Percentiles rank a stretch among this genome's conserved stretches.
phyloP scores from a whole-genome alignment of 2,329 filamentous ascomycete genomes.

The Botrytis tulipae region DNA sequence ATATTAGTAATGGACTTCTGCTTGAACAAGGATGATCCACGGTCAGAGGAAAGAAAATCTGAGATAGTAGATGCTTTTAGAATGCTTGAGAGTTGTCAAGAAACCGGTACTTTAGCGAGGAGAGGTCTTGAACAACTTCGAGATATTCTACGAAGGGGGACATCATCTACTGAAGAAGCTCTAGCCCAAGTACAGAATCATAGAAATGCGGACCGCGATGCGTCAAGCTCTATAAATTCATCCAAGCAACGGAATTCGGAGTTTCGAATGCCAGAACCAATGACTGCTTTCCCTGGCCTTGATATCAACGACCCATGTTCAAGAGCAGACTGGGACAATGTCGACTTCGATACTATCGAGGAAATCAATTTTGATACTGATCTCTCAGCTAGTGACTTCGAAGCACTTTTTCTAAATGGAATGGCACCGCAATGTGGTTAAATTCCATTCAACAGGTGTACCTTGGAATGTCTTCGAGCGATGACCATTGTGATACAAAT shows the following conservation, averaged over 20 bases:
- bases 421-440: not conserved
- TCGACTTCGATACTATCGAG: slow-evolving; percentile 14
- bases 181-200: not conserved
- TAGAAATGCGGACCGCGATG: not conserved
- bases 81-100: slow-evolving; percentile 36
- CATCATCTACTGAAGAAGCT: not conserved
- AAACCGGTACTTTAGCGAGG: slow-evolving; percentile 28
- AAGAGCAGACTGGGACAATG: slow-evolving; percentile 15
- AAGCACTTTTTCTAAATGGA: slow-evolving; percentile 1
- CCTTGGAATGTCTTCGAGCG: not conserved
- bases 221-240: not conserved
- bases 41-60: slow-evolving; percentile 34
- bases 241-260: not conserved
- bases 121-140: slow-evolving; percentile 27
- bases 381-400: slow-evolving; percentile 11
- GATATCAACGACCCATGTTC: slow-evolving; percentile 7
- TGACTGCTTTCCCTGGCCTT: not conserved
- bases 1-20: slow-evolving; percentile 43
- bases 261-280: not conserved
- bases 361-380: slow-evolving; percentile 25
- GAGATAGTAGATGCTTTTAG: slow-evolving; percentile 40
- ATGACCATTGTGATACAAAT: too few relatives aligned
- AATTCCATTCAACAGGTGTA: not conserved
- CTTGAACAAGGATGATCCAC: slow-evolving; percentile 35
- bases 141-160: slow-evolving; percentile 14